These are phyloP conservation scores for Rhizopus microsporus DNA, from an alignment of 371 early-diverging fungal genomes.

Conservation along the genomic window DNA sequence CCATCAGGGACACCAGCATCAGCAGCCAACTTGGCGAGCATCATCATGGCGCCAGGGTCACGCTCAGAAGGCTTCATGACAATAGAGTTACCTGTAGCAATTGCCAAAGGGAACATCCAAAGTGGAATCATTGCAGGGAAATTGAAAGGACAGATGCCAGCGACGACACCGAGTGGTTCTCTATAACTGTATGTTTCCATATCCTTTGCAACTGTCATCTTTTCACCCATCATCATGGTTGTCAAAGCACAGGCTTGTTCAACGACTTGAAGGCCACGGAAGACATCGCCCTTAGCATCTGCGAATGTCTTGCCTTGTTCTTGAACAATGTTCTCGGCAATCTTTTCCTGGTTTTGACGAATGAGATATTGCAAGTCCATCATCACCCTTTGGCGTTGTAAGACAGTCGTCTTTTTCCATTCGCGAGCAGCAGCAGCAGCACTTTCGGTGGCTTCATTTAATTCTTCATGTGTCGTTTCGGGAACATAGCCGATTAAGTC, in stretches of 20 bases:
- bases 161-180: slow-evolving; percentile 95
- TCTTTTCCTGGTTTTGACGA: slow-evolving; percentile 77
- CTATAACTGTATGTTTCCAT: slow-evolving; percentile 97
- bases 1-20: slow-evolving; percentile 95
- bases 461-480: slow-evolving; percentile 85
- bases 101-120: slow-evolving; percentile 94
- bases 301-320: slow-evolving; percentile 96
- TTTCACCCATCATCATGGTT: slow-evolving; percentile 80
- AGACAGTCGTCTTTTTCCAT: slow-evolving; percentile 86
- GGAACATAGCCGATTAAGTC: slow-evolving; percentile 90
- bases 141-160: slow-evolving; percentile 95
- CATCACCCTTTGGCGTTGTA: slow-evolving; percentile 90
- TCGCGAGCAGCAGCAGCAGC: slow-evolving; percentile 83
- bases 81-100: slow-evolving; percentile 32
- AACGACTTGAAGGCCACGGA: slow-evolving; percentile 90
- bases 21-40: slow-evolving; percentile 86
- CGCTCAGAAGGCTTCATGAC: slow-evolving; percentile 79
- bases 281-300: slow-evolving; percentile 93
- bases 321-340: slow-evolving; percentile 84
- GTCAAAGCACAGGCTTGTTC: slow-evolving; percentile 88
- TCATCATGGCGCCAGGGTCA: slow-evolving; percentile 95
- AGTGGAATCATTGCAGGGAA: slow-evolving; percentile 96
- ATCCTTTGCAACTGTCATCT: slow-evolving; percentile 84
- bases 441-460: slow-evolving; percentile 76
- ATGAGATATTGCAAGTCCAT: slow-evolving; percentile 89